phyloP scores from a whole-genome alignment of 495 filamentous ascomycete genomes.

The Aspergillus sparsus region DNA sequence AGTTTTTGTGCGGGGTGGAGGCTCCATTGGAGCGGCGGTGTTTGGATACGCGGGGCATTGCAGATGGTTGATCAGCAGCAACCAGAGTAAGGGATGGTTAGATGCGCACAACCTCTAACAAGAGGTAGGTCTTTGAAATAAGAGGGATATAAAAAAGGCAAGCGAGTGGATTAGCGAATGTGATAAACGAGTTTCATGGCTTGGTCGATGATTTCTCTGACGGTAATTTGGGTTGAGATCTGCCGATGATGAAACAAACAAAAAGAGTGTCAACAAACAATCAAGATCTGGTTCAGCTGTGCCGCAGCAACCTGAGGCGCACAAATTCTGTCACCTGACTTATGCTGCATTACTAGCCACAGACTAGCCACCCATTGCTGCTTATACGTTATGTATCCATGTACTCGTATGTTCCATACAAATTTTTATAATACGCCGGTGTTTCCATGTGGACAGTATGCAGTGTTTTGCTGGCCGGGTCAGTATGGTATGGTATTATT shows the following conservation, averaged over 20 bases:
- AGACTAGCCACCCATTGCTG: background rate
- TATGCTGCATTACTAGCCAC: slow-evolving; percentile 2
- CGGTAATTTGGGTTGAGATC: background rate
- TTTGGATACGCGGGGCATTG: slow-evolving; percentile 71
- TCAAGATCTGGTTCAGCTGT: slow-evolving; percentile 15
- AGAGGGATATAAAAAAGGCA: slow-evolving; percentile 1
- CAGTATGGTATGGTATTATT: too few species aligned
- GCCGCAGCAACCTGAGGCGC: slow-evolving; percentile 17
- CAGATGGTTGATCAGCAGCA: slow-evolving; percentile 34
- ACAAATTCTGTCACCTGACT: slow-evolving; percentile 9
- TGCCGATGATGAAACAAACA: background rate
- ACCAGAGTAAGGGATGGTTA: slow-evolving; percentile 17
- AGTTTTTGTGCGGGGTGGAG: slow-evolving; percentile 61
- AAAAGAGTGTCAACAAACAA: slow-evolving; percentile 20
- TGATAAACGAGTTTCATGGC: background rate
- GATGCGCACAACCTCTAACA: slow-evolving; percentile 1
- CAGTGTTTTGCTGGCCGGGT: too few species aligned
- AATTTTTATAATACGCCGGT: too few species aligned
- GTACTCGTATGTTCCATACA: slow-evolving; percentile 1
- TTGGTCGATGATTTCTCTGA: background rate
- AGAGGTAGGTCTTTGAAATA: background rate
- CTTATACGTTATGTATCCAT: background rate
- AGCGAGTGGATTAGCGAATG: slow-evolving; percentile 2
- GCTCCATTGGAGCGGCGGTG: slow-evolving; percentile 52
- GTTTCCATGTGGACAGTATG: too few species aligned